Base-by-base conservation (phyloP, 345 rosid species). In the Arabis hirsuta region DNA sequence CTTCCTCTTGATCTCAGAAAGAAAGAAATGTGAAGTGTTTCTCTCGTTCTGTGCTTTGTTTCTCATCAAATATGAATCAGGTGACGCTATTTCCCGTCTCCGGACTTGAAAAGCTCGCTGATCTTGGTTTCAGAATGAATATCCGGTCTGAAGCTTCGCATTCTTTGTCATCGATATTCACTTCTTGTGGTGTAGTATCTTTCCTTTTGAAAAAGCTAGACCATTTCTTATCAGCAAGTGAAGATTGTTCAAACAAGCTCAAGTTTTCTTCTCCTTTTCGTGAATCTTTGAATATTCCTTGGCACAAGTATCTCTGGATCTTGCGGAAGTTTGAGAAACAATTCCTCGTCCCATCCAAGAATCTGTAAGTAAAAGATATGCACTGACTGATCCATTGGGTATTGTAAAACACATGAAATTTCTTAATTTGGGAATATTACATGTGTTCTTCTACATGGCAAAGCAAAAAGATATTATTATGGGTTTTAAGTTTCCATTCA, bases 91-190 rank as follows among this genome's bases (percentile, higher is more conserved):
- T 78, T 71, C 80, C 81, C 20, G 74, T 71, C 71, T 80, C 85
- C 34, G 82, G 67, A 63, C 76, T 81, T 74, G 73, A 79, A 77
- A 65, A 16, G 55, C 71, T 67, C 36, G 76, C 51, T 11, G 83
- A 77, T 42, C 88, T 87, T 55, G 99, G 97, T 85, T 91, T 90
- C 80, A 91, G 80, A 71, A 91, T 86, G 55, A 91, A 86, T 76
- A 95, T 91, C 56, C 76, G 78, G 74, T 83, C 86, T 31, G 93
- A 81, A 72, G 83, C 69, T 80, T 86, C 83, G 55, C 84, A 72
- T 43, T 78, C 77, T 41, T 71, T 67, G 69, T 51, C 85, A 63
- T 74, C 74, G 4, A 60, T 4, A 27, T 27, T 64, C 54, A 66
- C 56, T 50, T 72, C 80, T 68, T 69, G 83, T 62, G 83, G 87